Evolutionary conservation across 305 asterid species (phyloP).

Genomic region (Rubia peregrina): DNA sequence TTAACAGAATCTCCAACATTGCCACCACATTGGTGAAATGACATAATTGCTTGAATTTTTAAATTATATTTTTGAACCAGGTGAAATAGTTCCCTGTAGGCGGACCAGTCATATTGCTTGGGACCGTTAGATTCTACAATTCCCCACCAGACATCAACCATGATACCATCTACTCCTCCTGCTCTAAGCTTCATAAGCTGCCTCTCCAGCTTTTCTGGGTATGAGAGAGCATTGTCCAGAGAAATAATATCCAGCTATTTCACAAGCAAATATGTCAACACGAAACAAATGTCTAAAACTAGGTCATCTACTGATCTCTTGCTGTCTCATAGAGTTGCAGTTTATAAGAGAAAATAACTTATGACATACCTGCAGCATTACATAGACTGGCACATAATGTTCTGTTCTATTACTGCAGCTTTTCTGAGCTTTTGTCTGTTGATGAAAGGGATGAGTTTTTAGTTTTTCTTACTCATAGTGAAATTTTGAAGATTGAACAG

Average conservation of each 20-base stretch:
- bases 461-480: not conserved
- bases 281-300: not conserved
- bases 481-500: not conserved
- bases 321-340: not conserved
- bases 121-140: slow-evolving; percentile 57
- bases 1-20: slow-evolving; percentile 60
- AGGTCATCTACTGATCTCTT: not conserved
- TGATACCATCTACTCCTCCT: slow-evolving; percentile 69
- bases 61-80: slow-evolving; percentile 46
- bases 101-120: slow-evolving; percentile 54
- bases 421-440: slow-evolving; percentile 32
- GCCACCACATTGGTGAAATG: slow-evolving; percentile 92
- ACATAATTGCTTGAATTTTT: slow-evolving; percentile 71
- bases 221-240: slow-evolving; percentile 40
- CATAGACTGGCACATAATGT: slow-evolving; percentile 59
- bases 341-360: slow-evolving; percentile 1
- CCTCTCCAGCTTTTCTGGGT: slow-evolving; percentile 40
- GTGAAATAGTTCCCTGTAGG: slow-evolving; percentile 48
- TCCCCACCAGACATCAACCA: slow-evolving; percentile 97
- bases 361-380: slow-evolving; percentile 61
- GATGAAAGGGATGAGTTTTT: not conserved
- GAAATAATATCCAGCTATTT: slow-evolving; percentile 52
- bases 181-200: slow-evolving; percentile 43
- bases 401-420: slow-evolving; percentile 18
- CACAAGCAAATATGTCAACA: slow-evolving; percentile 14